phyloP scores from a whole-genome alignment of 2,329 filamentous ascomycete genomes.

The Fusarium coicis region DNA sequence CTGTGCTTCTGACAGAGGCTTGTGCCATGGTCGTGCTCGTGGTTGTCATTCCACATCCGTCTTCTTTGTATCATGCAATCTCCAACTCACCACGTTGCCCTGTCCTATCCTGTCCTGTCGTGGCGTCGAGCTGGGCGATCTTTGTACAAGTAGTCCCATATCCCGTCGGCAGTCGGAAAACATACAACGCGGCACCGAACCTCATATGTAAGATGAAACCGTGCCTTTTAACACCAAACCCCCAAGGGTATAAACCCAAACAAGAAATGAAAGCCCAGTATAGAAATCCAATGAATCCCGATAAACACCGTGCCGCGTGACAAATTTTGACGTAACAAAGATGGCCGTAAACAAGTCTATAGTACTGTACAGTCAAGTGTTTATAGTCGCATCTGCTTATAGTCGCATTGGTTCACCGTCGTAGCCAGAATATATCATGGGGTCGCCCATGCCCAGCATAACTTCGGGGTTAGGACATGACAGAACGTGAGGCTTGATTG shows the following conservation, averaged over 20 bases:
- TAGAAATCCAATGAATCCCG: not conserved
- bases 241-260: conserved; percentile 20
- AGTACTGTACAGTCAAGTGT: conserved; percentile 36
- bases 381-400: conserved; percentile 30
- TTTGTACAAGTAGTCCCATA: conserved; percentile 15
- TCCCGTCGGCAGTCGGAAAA: conserved; percentile 7
- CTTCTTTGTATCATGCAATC: conserved; percentile 10
- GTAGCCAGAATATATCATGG: conserved; percentile 67
- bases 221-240: conserved; percentile 23
- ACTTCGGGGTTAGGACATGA: conserved; percentile 63
- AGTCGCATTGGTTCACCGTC: conserved; percentile 58
- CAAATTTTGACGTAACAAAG: conserved; percentile 36
- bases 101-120: conserved; percentile 6
- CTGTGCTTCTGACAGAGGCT: conserved; percentile 3
- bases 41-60: conserved; percentile 1
- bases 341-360: conserved; percentile 44
- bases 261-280: conserved; percentile 13
- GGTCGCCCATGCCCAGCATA: conserved; percentile 68
- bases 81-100: conserved; percentile 12
- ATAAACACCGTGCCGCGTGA: conserved; percentile 40
- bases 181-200: conserved; percentile 26
- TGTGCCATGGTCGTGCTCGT: not conserved
- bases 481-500: conserved; percentile 66
- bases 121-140: conserved; percentile 8
- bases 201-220: conserved; percentile 1